Evolutionary conservation across 345 rosid genomes (phyloP).

Genomic region (Eucalyptus curtisii): DNA sequence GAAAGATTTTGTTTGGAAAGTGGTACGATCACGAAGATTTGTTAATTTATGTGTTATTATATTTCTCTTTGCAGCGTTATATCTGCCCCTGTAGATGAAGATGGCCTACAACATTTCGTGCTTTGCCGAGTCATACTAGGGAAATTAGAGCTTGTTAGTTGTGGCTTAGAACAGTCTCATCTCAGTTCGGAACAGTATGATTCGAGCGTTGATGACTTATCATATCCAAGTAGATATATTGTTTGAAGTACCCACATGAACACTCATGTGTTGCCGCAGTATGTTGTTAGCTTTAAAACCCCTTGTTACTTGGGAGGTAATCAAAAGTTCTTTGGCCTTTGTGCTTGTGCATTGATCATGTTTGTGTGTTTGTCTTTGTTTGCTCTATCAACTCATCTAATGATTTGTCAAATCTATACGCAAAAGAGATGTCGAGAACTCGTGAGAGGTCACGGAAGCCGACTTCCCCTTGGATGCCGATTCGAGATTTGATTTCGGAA

Average conservation of each 20-base stretch:
- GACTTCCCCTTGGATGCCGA: conserved; percentile 87
- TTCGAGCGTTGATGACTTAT: conserved; percentile 52
- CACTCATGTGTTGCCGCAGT: conserved; percentile 72
- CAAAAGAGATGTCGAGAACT: too few relatives aligned
- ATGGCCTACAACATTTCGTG: conserved; percentile 57
- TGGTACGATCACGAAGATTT: too few relatives aligned
- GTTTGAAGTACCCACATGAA: conserved; percentile 69
- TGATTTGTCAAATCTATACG: background rate
- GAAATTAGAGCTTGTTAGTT: conserved; percentile 47
- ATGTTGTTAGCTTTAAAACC: conserved; percentile 44
- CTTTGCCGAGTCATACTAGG: conserved; percentile 75
- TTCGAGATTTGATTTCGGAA: too few relatives aligned
- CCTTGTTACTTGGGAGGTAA: conserved; percentile 14
- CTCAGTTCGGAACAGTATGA: conserved; percentile 65
- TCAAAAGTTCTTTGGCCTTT: background rate
- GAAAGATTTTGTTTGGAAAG: background rate
- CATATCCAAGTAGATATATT: conserved; percentile 47
- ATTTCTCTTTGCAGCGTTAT: conserved; percentile 26
- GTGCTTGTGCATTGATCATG: background rate
- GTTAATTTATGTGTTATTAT: background rate
- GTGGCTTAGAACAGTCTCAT: conserved; percentile 41
- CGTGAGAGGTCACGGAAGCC: conserved; percentile 27
- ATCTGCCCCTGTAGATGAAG: conserved; percentile 22
- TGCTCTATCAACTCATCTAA: background rate
- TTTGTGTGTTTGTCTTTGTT: background rate